Evolutionary conservation across 257 asterid species (phyloP), one percentile per base, ranked within the genome.

Genomic region (Penstemon davidsonii): DNA sequence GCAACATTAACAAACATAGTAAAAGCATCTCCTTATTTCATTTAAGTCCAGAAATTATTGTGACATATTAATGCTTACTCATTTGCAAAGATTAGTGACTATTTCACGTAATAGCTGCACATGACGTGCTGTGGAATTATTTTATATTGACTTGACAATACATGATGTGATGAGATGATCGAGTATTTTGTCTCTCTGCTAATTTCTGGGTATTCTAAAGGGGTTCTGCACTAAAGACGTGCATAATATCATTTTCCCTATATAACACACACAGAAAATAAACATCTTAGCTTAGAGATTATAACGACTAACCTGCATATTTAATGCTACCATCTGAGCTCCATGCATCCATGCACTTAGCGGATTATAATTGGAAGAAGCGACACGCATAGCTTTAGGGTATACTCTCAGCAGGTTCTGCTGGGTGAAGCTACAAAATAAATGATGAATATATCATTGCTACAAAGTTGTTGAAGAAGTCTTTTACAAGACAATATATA

Each of bases 251-350:
- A 13, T 60, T 40, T 25, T 25, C 33, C 38, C 18, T 45, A 45
- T 36, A 19, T 8, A 40, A 19, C 39, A 57, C 41, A 56, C 70
- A 15, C 37, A 58, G 19, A 50, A 10, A 8, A 19, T 7, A 18
- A 59, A 55, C 5, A 40, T 41, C 33, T 45, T 37, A 37, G 52
- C 33, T 53, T 3, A 39, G 49, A 65, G 25, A 33, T 61, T 53
- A 19, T 4, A 5, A 8, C 57, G 36, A 69, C 69, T 10, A 18
- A 79, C 83, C 78, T 79, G 83, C 83, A 79, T 74, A 59, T 80
- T 80, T 18, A 80, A 71, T 3, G 85, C 85, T 46, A 80, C 85
- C 85, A 80, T 80, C 69, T 80, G 85, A 67, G 82, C 82, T 60
- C 85, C 85, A 55, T 76, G 80, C 47, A 67, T 77, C 85, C 80